Conservation (phyloP, 495 filamentous ascomycete species). For the Penicillium turbatum region DNA sequence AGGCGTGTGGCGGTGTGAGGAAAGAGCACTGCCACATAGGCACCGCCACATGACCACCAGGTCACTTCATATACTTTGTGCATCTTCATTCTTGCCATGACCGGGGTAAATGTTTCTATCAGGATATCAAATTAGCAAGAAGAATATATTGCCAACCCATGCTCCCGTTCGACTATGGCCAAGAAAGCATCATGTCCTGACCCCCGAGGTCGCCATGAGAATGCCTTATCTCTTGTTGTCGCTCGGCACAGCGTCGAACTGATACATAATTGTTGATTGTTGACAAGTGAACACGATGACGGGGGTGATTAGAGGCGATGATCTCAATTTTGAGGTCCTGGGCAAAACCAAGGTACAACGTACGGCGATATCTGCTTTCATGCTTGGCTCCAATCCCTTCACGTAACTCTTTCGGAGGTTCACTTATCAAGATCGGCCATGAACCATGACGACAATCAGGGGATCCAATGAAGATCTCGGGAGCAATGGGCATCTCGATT, state of each 20-base stretch:
- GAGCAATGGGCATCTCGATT: background rate
- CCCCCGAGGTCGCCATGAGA: background rate
- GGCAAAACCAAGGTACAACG: background rate
- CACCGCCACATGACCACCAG: background rate
- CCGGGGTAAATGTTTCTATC: background rate
- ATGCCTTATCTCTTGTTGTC: background rate
- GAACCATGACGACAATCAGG: background rate
- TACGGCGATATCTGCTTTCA: background rate
- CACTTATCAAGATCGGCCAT: constrained; percentile 3
- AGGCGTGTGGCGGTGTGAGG: constrained; percentile 32
- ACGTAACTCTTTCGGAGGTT: background rate
- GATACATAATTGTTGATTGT: background rate
- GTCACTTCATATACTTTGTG: background rate
- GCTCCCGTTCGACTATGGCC: background rate
- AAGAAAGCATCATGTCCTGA: background rate
- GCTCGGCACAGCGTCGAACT: background rate
- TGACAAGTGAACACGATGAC: background rate
- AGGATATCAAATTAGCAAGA: background rate
- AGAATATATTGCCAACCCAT: background rate
- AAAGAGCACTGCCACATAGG: constrained; percentile 30
- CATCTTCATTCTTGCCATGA: background rate
- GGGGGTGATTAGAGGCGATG: background rate
- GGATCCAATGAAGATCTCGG: background rate
- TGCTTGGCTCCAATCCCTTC: background rate
- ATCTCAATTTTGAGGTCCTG: background rate